Evolutionary conservation across 2,329 filamentous ascomycete genomes (phyloP).

Genomic region (Scedosporium apiospermum): DNA sequence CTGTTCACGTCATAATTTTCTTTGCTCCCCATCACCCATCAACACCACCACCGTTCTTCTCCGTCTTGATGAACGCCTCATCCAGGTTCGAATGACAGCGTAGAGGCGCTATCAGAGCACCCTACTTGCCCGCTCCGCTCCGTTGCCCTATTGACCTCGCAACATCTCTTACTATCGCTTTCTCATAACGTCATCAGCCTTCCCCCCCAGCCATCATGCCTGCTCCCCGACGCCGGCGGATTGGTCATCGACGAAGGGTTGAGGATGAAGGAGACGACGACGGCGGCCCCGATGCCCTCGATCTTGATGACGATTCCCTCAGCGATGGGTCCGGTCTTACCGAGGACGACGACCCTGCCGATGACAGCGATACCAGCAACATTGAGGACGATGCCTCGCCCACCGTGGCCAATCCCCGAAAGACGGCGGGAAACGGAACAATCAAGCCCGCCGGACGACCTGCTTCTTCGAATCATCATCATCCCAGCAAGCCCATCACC

Average conservation of each 20-base stretch:
- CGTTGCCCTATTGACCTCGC: constrained; percentile 8
- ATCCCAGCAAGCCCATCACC: constrained; percentile 24
- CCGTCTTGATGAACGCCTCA: constrained; percentile 6
- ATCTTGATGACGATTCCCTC: constrained; percentile 56
- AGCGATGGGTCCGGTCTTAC: constrained; percentile 54
- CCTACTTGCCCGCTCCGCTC: constrained; percentile 9
- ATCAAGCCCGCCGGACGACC: constrained; percentile 23
- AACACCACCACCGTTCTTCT: background rate
- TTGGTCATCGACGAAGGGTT: constrained; percentile 58
- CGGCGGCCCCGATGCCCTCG: constrained; percentile 42
- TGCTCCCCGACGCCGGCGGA: constrained; percentile 51
- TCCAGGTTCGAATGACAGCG: constrained; percentile 1
- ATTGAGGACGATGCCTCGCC: constrained; percentile 44
- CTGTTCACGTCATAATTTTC: constrained; percentile 13
- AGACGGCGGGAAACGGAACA: constrained; percentile 30
- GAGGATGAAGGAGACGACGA: constrained; percentile 66
- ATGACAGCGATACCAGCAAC: constrained; percentile 57
- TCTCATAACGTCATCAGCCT: background rate
- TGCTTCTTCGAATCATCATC: constrained; percentile 12
- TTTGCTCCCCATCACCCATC: background rate
- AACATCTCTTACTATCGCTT: constrained; percentile 4
- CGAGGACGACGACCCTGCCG: constrained; percentile 50
- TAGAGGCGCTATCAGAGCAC: constrained; percentile 3
- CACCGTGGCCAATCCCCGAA: constrained; percentile 30
- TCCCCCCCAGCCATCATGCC: constrained; percentile 30